Base-by-base conservation (phyloP, 2,329 filamentous ascomycete genomes). In the Dothistroma septosporum region DNA sequence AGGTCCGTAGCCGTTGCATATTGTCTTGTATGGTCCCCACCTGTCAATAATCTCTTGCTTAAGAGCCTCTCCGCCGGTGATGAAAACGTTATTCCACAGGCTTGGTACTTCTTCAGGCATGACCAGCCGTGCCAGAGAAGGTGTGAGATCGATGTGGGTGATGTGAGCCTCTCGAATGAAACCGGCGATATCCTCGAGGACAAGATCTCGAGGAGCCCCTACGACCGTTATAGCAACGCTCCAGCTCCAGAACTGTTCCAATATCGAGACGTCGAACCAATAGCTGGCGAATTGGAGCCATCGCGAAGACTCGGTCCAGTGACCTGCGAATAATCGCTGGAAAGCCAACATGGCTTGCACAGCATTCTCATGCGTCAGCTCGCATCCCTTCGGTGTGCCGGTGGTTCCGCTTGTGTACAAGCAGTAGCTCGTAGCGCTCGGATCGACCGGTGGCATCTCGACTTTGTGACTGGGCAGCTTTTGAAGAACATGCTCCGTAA, bases 211-310 rank as follows among this genome's bases (percentile, higher is more conserved):
- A 0, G 91, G 89, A 7, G 90, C 92, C 1, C 90, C 87, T 1
- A 93, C 88, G 0, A 97, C 83, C 4, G 89, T 87, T 28, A 97
- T 92, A 1, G 92, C 92, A 0, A 94, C 89, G 31, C 88, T 91
- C 92, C 92, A 97, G 60, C 88, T 94, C 91, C 91, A 97, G 73
- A 93, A 97, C 70, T 96, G 92, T 71, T 97, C 92, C 0, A 97
- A 81, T 0, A 97, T 89, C 1, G 90, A 94, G 4, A 97, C 92
- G 53, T 97, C 93, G 63, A 97, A 97, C 74, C 96, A 93, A 59
- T 96, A 91, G 0, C 91, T 92, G 1, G 93, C 93, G 71, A 97
- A 97, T 71, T 97, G 93, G 0, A 97, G 80, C 88, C 91, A 97
- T 60, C 89, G 85, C 0, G 92, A 95, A 0, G 83, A 72, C 0